A percentile compares a stretch with the other conserved stretches of the same genome.
phyloP scores from a whole-genome alignment of 2,329 filamentous ascomycete species.

The Aspergillus sp. region DNA sequence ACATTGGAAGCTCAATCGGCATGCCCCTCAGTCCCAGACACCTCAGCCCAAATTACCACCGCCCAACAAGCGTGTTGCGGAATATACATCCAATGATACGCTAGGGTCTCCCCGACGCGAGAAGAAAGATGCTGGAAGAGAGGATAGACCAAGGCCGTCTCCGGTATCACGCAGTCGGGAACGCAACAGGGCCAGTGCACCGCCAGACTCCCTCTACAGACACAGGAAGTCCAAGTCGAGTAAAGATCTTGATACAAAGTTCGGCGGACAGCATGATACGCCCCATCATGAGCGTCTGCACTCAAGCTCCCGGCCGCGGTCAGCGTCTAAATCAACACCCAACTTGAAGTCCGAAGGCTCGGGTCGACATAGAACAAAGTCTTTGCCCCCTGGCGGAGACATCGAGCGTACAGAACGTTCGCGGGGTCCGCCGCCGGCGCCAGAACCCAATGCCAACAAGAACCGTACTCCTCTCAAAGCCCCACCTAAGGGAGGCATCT shows the following conservation, averaged over 20 bases:
- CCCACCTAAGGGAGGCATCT: conserved; percentile 33
- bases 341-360: conserved; percentile 16
- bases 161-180: conserved; percentile 18
- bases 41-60: conserved; percentile 32
- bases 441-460: conserved; percentile 15
- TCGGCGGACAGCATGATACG: conserved; percentile 12
- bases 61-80: conserved; percentile 34
- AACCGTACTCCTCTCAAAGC: conserved; percentile 5
- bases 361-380: conserved; percentile 17
- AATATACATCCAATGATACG: conserved; percentile 29
- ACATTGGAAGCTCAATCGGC: conserved; percentile 60
- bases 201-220: conserved; percentile 18
- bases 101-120: conserved; percentile 17
- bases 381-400: conserved; percentile 22
- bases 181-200: conserved; percentile 20
- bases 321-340: conserved; percentile 15
- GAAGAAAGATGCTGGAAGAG: conserved; percentile 19
- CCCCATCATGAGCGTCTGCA: conserved; percentile 12
- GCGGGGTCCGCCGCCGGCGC: neutral
- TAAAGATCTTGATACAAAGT: conserved; percentile 13
- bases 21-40: conserved; percentile 35
- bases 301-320: conserved; percentile 15
- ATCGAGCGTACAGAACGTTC: conserved; percentile 21
- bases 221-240: conserved; percentile 15
- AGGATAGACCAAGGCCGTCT: conserved; percentile 15